Evolutionary conservation across 257 asterid genomes (phyloP), one percentile per base, ranked within the genome.

Genomic region (Primulina huaijiensis): DNA sequence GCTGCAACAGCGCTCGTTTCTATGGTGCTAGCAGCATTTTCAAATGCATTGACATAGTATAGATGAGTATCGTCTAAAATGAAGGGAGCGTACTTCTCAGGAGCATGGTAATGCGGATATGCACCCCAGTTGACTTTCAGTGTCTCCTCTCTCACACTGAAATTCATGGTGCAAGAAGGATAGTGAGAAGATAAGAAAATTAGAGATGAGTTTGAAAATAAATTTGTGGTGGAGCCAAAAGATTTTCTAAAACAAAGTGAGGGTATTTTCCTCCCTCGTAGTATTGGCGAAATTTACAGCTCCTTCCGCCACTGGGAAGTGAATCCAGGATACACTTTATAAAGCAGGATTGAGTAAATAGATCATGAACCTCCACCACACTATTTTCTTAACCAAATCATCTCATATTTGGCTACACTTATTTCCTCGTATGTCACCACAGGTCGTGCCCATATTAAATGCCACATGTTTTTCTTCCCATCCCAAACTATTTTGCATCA

Each of bases 1-100:
- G 95, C 99, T n/a, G 99, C 75, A 74, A 94, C 99, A 20, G 97
- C 94, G 62, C 96, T 89, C 6, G 97, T 86, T 80, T 94, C 99
- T 81, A 94, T 94, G 79, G 96, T 72, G 88, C 99, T 94, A 43
- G 97, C 99, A 53, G 96, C 99, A 87, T 91, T 94, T 82, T 94
- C 99, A 29, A 91, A 91, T 20, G 99, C 97, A 64, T 94, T 94
- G 57, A 94, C 82, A 73, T 94, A 94, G 89, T 94, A 94, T 23
- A 94, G 85, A 79, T 94, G 88, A 53, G 73, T 79, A 23, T 62
- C 74, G 50, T 94, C 99, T 82, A 94, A 82, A 23, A 89, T 82
- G 29, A 89, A 79, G 2, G 97, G 93, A 10, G 97, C 97, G 35
- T 73, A 94, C 60, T 30, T 69, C 87, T 94, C 99, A 0, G 97